These are phyloP conservation scores for Phoma sp. DNA, from an alignment of 2,329 filamentous ascomycete species.

Conservation along the genomic window DNA sequence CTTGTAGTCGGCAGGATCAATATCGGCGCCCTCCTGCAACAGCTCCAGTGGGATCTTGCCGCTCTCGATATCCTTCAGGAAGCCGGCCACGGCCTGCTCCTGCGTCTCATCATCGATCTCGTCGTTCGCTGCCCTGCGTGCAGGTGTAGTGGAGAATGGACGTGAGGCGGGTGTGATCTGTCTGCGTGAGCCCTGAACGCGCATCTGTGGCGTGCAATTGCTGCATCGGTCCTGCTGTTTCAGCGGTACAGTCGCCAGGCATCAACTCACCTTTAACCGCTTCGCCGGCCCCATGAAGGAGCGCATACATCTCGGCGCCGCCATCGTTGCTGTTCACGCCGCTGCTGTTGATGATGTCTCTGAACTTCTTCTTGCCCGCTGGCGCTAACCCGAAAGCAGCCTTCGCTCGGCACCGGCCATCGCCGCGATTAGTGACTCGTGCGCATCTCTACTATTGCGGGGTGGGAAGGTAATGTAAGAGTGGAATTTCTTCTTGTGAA, in stretches of 20 bases:
- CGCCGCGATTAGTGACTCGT: conserved; percentile 22
- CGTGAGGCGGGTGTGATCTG: conserved; percentile 36
- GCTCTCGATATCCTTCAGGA: conserved; percentile 29
- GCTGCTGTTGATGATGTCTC: conserved; percentile 12
- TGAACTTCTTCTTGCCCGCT: conserved; percentile 30
- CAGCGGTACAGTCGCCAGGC: neutral
- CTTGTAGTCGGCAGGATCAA: conserved; percentile 39
- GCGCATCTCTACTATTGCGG: neutral
- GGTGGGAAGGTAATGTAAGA: neutral
- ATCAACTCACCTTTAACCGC: conserved; percentile 48
- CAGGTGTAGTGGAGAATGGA: conserved; percentile 32
- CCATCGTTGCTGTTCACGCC: conserved; percentile 47
- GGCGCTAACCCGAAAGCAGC: conserved; percentile 28
- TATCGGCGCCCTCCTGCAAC: conserved; percentile 32
- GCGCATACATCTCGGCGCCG: conserved; percentile 52
- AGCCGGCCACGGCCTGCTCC: conserved; percentile 19
- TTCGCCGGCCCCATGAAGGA: conserved; percentile 52
- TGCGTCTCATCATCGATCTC: conserved; percentile 23
- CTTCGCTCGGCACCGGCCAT: conserved; percentile 41
- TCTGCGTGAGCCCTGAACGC: conserved; percentile 23
- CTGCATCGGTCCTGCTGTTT: neutral
- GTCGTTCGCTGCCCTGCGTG: conserved; percentile 29
- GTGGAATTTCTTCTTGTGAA: neutral
- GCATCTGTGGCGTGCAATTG: neutral
- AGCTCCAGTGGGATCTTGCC: conserved; percentile 33